Evolutionary conservation across 1,139 yeast genomes (phyloP).

Genomic region (Nadsonia commutata): DNA sequence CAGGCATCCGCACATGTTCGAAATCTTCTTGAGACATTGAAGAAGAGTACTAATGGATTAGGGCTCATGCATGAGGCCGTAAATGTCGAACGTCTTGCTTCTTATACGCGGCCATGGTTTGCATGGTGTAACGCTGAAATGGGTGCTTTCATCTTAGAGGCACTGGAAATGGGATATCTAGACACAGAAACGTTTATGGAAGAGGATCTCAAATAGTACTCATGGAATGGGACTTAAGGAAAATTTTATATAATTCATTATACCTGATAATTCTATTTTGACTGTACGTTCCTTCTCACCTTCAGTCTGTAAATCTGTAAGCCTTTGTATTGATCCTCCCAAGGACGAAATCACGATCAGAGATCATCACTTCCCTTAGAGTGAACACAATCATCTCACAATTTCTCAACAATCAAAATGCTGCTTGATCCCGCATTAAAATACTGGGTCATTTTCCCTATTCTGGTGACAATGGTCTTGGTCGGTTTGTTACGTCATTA

Average conservation of each 20-base stretch:
- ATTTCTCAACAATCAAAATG: conserved; percentile 24
- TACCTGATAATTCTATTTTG: no score
- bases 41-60: conserved; percentile 50
- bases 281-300: no score
- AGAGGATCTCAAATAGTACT: no score
- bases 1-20: conserved; percentile 16
- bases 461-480: conserved; percentile 76
- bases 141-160: conserved; percentile 20
- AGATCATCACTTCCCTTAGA: no score
- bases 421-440: conserved; percentile 69
- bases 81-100: conserved; percentile 39
- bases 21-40: conserved; percentile 30
- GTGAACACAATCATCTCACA: no score
- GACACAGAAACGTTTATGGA: no score
- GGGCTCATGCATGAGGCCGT: conserved; percentile 82
- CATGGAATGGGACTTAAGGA: no score
- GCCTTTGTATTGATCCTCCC: no score
- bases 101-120: conserved; percentile 66
- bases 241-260: no score
- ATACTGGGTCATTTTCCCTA: conserved; percentile 86
- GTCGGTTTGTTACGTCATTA: conserved; percentile 75
- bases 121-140: conserved; percentile 92
- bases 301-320: no score
- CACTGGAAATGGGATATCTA: neutral
- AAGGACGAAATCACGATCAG: no score